A percentile compares a stretch with the other conserved stretches of the same genome.
Conservation (phyloP, 257 asterid species). For the Euphrasia confusa region DNA sequence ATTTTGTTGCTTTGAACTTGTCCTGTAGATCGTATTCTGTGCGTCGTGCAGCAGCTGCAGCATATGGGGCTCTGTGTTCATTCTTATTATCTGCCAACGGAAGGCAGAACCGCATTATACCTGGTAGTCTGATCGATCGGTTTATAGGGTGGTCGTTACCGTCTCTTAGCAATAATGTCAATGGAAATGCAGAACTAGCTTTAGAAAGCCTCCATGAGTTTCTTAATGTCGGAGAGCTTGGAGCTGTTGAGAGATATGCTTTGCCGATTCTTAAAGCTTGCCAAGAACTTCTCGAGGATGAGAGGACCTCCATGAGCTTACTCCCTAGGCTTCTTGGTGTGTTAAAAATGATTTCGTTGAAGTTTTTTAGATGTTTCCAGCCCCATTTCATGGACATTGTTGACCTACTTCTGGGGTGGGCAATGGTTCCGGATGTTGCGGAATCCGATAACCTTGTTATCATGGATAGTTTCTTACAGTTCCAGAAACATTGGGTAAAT, state of each 20-base stretch:
- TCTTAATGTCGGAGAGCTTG: constrained; percentile 81
- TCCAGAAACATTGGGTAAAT: constrained; percentile 97
- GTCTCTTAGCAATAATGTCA: constrained; percentile 48
- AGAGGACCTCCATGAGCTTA: constrained; percentile 81
- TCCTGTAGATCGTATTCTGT: constrained; percentile 69
- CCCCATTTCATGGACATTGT: constrained; percentile 94
- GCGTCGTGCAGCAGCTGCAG: constrained; percentile 86
- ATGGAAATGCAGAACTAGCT: constrained; percentile 69
- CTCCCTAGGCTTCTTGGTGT: constrained; percentile 71
- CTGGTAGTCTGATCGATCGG: constrained; percentile 68
- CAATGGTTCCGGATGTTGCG: constrained; percentile 73
- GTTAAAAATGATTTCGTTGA: constrained; percentile 72
- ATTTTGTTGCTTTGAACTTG: constrained; percentile 24
- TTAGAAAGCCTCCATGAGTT: constrained; percentile 83
- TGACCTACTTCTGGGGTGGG: constrained; percentile 99
- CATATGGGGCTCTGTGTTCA: constrained; percentile 86
- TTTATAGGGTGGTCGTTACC: constrained; percentile 95
- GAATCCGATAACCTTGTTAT: constrained; percentile 76
- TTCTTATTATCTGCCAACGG: constrained; percentile 63
- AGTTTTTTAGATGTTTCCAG: constrained; percentile 87
- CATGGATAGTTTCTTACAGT: constrained; percentile 94
- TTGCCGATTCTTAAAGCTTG: constrained; percentile 91
- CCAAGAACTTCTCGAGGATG: constrained; percentile 97
- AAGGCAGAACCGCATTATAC: constrained; percentile 76
- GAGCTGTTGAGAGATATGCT: constrained; percentile 87